phyloP scores from a whole-genome alignment of 2,329 filamentous ascomycete species.

The Phyllosticta citriasiana region DNA sequence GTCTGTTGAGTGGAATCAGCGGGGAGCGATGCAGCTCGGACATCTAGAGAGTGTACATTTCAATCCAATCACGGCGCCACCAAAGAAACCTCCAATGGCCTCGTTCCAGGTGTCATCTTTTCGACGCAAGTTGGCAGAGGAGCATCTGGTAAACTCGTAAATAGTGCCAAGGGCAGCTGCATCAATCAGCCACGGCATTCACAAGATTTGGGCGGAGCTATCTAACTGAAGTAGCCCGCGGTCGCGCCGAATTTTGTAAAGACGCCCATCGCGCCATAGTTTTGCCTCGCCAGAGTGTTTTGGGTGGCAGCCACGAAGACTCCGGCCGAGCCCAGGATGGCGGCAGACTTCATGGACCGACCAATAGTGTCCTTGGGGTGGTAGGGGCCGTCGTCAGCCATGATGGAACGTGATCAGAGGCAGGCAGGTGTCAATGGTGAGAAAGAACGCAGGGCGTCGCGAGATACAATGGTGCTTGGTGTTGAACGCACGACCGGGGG shows the following conservation, averaged over 20 bases:
- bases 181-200: slow-evolving; percentile 5
- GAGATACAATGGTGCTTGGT: neutral
- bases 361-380: slow-evolving; percentile 67
- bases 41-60: slow-evolving; percentile 46
- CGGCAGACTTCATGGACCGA: slow-evolving; percentile 52
- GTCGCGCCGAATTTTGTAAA: slow-evolving; percentile 70
- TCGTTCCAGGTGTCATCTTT: slow-evolving; percentile 72
- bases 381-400: slow-evolving; percentile 39
- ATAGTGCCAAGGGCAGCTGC: slow-evolving; percentile 62
- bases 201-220: neutral
- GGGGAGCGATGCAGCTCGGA: neutral
- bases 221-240: slow-evolving; percentile 57
- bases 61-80: slow-evolving; percentile 62
- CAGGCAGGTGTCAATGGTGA: neutral
- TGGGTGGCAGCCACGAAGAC: slow-evolving; percentile 67
- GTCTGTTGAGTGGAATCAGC: slow-evolving; percentile 27
- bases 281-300: slow-evolving; percentile 76
- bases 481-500: neutral
- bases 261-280: slow-evolving; percentile 70
- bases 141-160: slow-evolving; percentile 67
- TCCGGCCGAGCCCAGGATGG: slow-evolving; percentile 58
- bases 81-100: slow-evolving; percentile 65
- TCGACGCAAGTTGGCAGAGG: slow-evolving; percentile 74
- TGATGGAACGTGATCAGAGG: slow-evolving; percentile 19
- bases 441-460: neutral